phyloP scores from a whole-genome alignment of 768 basidiomycete species.

The Pleurotus djamor region DNA sequence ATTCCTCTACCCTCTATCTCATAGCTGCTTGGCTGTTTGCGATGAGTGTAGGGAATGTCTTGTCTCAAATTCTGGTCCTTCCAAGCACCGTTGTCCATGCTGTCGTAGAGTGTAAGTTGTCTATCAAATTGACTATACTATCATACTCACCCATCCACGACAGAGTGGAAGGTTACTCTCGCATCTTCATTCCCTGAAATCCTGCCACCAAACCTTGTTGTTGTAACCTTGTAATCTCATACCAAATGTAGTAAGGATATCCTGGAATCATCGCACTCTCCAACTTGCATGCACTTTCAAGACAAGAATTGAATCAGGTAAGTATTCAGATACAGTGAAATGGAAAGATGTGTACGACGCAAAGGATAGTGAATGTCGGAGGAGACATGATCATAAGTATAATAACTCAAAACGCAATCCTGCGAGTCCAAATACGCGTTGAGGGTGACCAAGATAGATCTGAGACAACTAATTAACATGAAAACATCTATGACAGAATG shows the following conservation, averaged over 20 bases:
- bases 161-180: constrained; percentile 50
- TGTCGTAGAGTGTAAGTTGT: constrained; percentile 49
- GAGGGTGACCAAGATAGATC: not conserved
- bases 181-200: constrained; percentile 42
- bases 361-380: too few species aligned
- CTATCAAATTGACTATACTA: constrained; percentile 9
- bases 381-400: too few species aligned
- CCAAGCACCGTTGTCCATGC: constrained; percentile 66
- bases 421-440: too few species aligned
- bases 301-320: too few species aligned
- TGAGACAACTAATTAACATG: not conserved
- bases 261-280: not conserved
- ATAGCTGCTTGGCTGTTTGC: constrained; percentile 59
- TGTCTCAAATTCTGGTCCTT: constrained; percentile 49
- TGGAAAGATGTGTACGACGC: too few species aligned
- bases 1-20: not conserved
- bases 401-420: too few species aligned
- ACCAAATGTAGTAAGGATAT: not conserved
- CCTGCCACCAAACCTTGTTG: too few species aligned
- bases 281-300: too few species aligned
- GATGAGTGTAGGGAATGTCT: constrained; percentile 64
- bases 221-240: too few species aligned
- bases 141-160: not conserved
- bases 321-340: too few species aligned
- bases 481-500: not conserved